Evolutionary conservation across 169 alveolate species (phyloP).

Genomic region (Plasmodium chabaudi): DNA sequence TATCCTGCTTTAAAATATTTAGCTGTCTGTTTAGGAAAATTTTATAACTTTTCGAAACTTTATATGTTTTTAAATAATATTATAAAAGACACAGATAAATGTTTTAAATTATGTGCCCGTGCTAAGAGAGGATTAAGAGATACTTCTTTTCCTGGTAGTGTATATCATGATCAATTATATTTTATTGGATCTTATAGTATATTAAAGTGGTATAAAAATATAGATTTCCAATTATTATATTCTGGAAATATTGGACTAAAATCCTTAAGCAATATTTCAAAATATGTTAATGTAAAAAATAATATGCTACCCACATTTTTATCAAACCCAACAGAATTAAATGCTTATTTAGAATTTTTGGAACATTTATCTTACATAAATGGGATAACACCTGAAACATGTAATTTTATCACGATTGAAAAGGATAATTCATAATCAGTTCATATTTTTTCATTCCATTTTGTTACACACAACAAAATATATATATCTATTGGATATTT

Average conservation of each 20-base stretch:
- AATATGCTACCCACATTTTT: conserved; percentile 38
- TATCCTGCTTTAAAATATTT: conserved; percentile 73
- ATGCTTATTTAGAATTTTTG: conserved; percentile 26
- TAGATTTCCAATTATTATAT: conserved; percentile 47
- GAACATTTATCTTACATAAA: conserved; percentile 28
- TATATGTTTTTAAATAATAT: conserved; percentile 39
- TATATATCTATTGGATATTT: too few relatives aligned
- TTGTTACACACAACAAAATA: too few relatives aligned
- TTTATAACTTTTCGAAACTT: conserved; percentile 43
- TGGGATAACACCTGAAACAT: conserved; percentile 48
- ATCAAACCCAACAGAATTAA: conserved; percentile 12
- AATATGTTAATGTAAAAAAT: conserved; percentile 30
- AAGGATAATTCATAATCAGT: neutral
- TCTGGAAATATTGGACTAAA: conserved; percentile 65
- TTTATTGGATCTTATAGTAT: conserved; percentile 74
- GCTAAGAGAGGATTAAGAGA: conserved; percentile 74
- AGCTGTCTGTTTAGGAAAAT: conserved; percentile 75
- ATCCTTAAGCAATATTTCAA: conserved; percentile 30
- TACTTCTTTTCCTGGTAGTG: conserved; percentile 61
- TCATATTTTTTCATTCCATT: too few relatives aligned
- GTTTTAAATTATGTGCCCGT: conserved; percentile 70
- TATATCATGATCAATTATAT: conserved; percentile 73
- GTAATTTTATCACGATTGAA: conserved; percentile 24
- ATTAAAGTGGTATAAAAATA: conserved; percentile 53
- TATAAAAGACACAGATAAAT: conserved; percentile 45